Base-by-base conservation (phyloP, 768 basidiomycete species). In the Suillus ampliporus region DNA sequence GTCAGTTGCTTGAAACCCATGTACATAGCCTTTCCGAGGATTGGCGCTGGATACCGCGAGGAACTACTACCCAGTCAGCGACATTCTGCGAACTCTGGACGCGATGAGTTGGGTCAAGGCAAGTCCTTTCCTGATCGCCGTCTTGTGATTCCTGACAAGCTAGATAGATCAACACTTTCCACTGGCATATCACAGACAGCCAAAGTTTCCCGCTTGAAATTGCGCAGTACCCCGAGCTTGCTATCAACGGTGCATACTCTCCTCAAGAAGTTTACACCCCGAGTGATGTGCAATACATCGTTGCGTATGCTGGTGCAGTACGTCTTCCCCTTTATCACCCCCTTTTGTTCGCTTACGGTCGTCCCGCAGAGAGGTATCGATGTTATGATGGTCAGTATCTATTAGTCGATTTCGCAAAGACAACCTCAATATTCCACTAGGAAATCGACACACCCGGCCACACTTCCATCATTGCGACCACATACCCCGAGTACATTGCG, bases 401-500 rank as follows among this genome's bases (percentile, higher is more conserved):
- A 28, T 35, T 14, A 21, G 5, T 14, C 10, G 6, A n/a, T 31
- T 3, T 13, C 0, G 3, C 26, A 38, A 0, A 3, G 14, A 23
- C 65, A 38, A 63, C 41, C 4, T 38, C 31, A 40, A 34, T 31
- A 6, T 40, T 34, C 35, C 31, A 15, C n/a, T 60, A 88, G 85
- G 93, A 94, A 79, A 84, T 95, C 57, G 94, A 94, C 71, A 90
- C 85, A 2, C 94, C 94, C 1, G 94, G 93, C 0, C 94, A 95
- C 73, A 92, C 92, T 2, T 80, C 89, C 1, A 75, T 81, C 35
- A 89, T 95, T 43, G 82, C 81, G 3, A 67, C 77, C 9, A 81
- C 89, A 0, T 84, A 91, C 69, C 93, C 94, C 0, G 89, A 94
- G 35, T 84, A 86, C 61, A 73, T 95, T 43, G 92, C 92, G 1